These are phyloP conservation scores for Zelonia costaricensis DNA, from an alignment of 208 protist species.

Conservation along the genomic window DNA sequence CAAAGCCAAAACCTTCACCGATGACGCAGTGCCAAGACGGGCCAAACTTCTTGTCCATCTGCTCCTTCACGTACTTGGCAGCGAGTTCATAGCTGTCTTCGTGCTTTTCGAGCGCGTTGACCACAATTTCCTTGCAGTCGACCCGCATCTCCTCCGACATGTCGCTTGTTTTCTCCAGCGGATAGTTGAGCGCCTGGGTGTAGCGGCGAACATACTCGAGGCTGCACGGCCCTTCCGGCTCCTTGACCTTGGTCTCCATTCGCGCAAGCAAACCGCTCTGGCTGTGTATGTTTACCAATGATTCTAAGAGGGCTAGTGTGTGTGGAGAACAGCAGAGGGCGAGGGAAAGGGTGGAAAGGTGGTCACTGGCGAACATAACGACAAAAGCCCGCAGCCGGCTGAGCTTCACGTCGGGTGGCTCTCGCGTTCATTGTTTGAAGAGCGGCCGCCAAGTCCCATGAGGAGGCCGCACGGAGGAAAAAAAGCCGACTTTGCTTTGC, in stretches of 20 bases:
- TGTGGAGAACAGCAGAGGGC: too few species aligned
- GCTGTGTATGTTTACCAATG: too few species aligned
- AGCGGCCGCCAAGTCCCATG: too few species aligned
- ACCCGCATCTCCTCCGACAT: constrained; percentile 96
- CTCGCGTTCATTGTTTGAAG: too few species aligned
- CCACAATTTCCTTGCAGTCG: constrained; percentile 93
- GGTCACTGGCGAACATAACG: too few species aligned
- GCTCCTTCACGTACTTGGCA: constrained; percentile 93
- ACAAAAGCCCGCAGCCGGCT: too few species aligned
- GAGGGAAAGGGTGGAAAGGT: not conserved
- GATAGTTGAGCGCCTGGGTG: constrained; percentile 76
- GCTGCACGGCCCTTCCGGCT: constrained; percentile 78
- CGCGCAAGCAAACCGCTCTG: not conserved
- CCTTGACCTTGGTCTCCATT: constrained; percentile 75
- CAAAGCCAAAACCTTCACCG: constrained; percentile 94
- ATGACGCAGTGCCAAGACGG: constrained; percentile 95
- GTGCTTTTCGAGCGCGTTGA: constrained; percentile 93
- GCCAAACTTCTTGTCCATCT: constrained; percentile 96
- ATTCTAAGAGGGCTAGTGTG: too few species aligned
- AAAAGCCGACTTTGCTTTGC: too few species aligned
- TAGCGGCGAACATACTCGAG: constrained; percentile 81
- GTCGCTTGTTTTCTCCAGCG: constrained; percentile 92
- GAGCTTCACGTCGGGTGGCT: too few species aligned
- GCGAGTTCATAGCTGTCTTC: constrained; percentile 93
- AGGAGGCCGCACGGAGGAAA: too few species aligned